These are phyloP conservation scores for Zarea fungicola DNA, from an alignment of 2,329 filamentous ascomycete species.

Conservation along the genomic window DNA sequence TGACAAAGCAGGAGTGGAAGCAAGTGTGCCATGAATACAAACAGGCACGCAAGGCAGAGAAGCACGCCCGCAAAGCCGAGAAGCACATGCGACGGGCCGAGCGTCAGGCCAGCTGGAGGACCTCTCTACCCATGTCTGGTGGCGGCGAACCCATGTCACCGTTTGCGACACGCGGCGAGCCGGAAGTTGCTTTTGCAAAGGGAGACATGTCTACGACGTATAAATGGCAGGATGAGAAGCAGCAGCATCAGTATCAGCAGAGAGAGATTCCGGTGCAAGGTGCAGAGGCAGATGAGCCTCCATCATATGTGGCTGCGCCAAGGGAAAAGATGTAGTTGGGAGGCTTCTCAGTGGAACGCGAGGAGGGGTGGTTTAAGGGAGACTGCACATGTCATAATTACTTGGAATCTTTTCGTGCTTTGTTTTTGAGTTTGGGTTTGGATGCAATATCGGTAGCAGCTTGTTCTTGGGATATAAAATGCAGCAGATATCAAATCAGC, in stretches of 20 bases:
- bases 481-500: too few relatives aligned
- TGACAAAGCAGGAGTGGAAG: constrained; percentile 7
- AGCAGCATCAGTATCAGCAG: too few relatives aligned
- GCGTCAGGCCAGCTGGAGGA: neutral
- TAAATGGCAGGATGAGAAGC: too few relatives aligned
- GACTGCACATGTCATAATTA: too few relatives aligned
- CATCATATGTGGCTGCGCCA: neutral
- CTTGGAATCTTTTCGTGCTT: too few relatives aligned
- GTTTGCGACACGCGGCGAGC: too few relatives aligned
- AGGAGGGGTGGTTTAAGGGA: too few relatives aligned
- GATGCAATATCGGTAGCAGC: too few relatives aligned
- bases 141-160: too few relatives aligned
- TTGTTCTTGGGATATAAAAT: too few relatives aligned
- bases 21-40: constrained; percentile 9
- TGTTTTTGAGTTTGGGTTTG: too few relatives aligned
- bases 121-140: neutral
- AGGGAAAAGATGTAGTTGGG: constrained; percentile 1
- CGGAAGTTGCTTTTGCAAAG: neutral
- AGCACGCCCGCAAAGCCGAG: constrained; percentile 4
- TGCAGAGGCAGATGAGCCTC: constrained; percentile 1
- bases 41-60: constrained; percentile 6
- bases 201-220: neutral
- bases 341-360: too few relatives aligned
- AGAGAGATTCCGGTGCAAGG: constrained; percentile 1
- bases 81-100: neutral